These are phyloP conservation scores for Fusarium tricinctum DNA, from an alignment of 2,329 filamentous ascomycete species.

Conservation along the genomic window DNA sequence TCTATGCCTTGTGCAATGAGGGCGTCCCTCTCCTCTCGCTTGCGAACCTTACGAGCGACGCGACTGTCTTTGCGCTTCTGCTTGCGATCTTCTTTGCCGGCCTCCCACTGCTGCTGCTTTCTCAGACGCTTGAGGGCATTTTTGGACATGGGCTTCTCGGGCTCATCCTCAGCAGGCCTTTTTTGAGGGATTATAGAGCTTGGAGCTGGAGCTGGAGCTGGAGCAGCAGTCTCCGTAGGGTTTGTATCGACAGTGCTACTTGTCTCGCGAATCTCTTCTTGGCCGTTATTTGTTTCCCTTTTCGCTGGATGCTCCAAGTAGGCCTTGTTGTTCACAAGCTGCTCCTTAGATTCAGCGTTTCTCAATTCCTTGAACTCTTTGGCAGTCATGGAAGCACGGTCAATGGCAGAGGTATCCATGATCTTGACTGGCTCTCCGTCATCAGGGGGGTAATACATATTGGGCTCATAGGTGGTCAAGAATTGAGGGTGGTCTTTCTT, in stretches of 20 bases:
- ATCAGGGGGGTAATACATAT: background rate
- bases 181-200: conserved; percentile 12
- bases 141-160: conserved; percentile 74
- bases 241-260: background rate
- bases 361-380: background rate
- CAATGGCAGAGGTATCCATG: background rate
- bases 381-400: background rate
- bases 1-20: conserved; percentile 65
- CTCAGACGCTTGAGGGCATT: conserved; percentile 86
- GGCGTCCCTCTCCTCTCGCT: conserved; percentile 64
- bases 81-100: conserved; percentile 72
- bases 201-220: conserved; percentile 9
- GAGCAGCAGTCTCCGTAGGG: background rate
- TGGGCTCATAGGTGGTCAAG: background rate
- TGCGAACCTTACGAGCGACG: conserved; percentile 61
- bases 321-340: background rate
- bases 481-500: conserved; percentile 1
- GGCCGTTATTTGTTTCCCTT: background rate
- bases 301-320: background rate
- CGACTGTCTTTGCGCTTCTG: conserved; percentile 69
- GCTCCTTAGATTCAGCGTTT: background rate
- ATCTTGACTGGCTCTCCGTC: background rate
- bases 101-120: conserved; percentile 81
- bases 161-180: conserved; percentile 20
- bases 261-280: background rate